Conservation (phyloP, 2,329 filamentous ascomycete species). For the Pestalotiopsis sp. region DNA sequence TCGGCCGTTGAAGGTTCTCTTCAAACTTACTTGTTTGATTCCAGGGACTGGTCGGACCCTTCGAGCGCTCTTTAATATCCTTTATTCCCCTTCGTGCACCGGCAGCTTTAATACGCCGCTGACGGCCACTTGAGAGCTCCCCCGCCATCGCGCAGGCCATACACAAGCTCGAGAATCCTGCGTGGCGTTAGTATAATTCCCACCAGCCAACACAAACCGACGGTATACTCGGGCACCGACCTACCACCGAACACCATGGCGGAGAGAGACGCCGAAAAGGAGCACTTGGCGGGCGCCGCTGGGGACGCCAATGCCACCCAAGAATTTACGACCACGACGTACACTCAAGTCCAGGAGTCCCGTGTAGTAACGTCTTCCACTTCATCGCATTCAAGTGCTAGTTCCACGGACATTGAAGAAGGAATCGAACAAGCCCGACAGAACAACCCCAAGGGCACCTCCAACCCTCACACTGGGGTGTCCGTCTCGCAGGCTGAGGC, state of each 20-base stretch:
- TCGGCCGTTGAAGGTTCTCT: not conserved
- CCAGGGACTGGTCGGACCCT: not conserved
- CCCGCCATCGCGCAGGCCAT: not conserved
- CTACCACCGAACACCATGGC: slow-evolving; percentile 2
- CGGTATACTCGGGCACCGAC: not conserved
- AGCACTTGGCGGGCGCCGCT: not conserved
- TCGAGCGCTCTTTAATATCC: not conserved
- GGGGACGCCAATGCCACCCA: slow-evolving; percentile 8
- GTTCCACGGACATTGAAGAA: slow-evolving; percentile 35
- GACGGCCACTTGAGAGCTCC: not conserved
- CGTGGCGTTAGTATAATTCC: not conserved
- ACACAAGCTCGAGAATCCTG: slow-evolving; percentile 1
- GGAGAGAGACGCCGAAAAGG: slow-evolving; percentile 14
- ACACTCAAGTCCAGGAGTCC: not conserved
- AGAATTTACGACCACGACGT: slow-evolving; percentile 8
- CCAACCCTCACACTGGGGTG: slow-evolving; percentile 50
- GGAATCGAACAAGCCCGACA: slow-evolving; percentile 43
- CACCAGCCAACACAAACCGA: not conserved
- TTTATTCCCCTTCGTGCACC: not conserved
- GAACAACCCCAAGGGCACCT: slow-evolving; percentile 51
- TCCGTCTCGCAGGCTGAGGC: slow-evolving; percentile 69
- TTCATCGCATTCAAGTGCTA: slow-evolving; percentile 23
- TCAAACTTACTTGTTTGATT: not conserved
- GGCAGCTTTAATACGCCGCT: not conserved
- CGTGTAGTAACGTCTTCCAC: not conserved